Evolutionary conservation across 1,139 yeast species (phyloP).

Genomic region (Zygosaccharomyces sapae): DNA sequence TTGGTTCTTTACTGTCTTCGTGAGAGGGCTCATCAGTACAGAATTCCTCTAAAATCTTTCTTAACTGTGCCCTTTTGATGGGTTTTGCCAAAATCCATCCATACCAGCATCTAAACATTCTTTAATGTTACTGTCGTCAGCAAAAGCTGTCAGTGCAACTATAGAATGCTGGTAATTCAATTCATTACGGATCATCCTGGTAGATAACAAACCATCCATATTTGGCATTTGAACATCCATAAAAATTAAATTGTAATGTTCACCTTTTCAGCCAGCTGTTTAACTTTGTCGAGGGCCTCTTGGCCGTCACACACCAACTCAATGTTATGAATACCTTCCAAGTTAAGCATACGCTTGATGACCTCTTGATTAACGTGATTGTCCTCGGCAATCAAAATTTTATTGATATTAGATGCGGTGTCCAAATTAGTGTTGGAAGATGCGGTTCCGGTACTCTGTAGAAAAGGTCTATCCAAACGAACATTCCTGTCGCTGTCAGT

Average conservation of each 20-base stretch:
- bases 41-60: slow-evolving; percentile 43
- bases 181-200: slow-evolving; percentile 63
- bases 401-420: slow-evolving; percentile 11
- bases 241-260: slow-evolving; percentile 66
- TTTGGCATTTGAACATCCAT: slow-evolving; percentile 99
- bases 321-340: slow-evolving; percentile 71
- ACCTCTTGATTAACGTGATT: slow-evolving; percentile 89
- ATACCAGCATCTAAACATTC: slow-evolving; percentile 80
- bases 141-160: slow-evolving; percentile 91
- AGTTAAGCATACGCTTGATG: slow-evolving; percentile 71
- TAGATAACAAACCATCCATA: slow-evolving; percentile 81
- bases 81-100: slow-evolving; percentile 90
- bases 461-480: slow-evolving; percentile 36
- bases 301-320: slow-evolving; percentile 86
- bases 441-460: slow-evolving; percentile 42
- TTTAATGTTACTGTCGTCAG: slow-evolving; percentile 77
- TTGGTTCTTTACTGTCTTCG: neutral
- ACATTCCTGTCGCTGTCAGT: slow-evolving; percentile 18
- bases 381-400: slow-evolving; percentile 89
- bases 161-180: slow-evolving; percentile 68
- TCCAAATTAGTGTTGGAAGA: slow-evolving; percentile 30
- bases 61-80: slow-evolving; percentile 63
- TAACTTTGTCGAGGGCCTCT: slow-evolving; percentile 68
- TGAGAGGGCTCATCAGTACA: slow-evolving; percentile 28
- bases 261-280: slow-evolving; percentile 42